phyloP scores from a whole-genome alignment of 805 yeast species.

The Pichia insulana region DNA sequence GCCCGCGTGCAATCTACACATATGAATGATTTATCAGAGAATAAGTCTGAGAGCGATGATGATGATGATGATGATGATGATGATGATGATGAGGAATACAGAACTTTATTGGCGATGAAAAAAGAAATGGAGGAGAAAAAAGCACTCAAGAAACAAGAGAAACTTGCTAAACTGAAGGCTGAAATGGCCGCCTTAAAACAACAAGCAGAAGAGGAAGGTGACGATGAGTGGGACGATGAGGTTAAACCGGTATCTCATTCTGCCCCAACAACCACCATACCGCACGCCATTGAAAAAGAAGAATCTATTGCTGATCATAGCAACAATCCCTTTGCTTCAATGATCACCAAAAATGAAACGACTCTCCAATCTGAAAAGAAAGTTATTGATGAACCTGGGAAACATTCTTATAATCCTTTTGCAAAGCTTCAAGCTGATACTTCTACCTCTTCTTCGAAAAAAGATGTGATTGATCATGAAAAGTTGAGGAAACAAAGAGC shows the following conservation, averaged over 20 bases:
- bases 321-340: slow-evolving; percentile 14
- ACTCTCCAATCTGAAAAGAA: slow-evolving; percentile 1
- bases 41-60: background rate
- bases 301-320: slow-evolving; percentile 5
- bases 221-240: slow-evolving; percentile 15
- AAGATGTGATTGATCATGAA: slow-evolving; percentile 39
- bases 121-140: slow-evolving; percentile 42
- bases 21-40: background rate
- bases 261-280: slow-evolving; percentile 5
- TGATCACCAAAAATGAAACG: slow-evolving; percentile 2
- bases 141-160: slow-evolving; percentile 51
- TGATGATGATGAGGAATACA: slow-evolving; percentile 40
- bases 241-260: slow-evolving; percentile 4
- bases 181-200: slow-evolving; percentile 49
- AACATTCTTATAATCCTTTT: slow-evolving; percentile 41
- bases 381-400: background rate
- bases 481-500: slow-evolving; percentile 65
- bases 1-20: too few species aligned
- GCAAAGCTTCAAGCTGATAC: slow-evolving; percentile 38
- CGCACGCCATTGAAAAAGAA: slow-evolving; percentile 8
- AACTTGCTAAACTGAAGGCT: slow-evolving; percentile 46
- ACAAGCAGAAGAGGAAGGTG: slow-evolving; percentile 29
- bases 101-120: slow-evolving; percentile 39
- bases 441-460: slow-evolving; percentile 17
- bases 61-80: slow-evolving; percentile 22